Base-by-base conservation (phyloP, 805 yeast genomes). In the Kazachstania bromeliacearum region DNA sequence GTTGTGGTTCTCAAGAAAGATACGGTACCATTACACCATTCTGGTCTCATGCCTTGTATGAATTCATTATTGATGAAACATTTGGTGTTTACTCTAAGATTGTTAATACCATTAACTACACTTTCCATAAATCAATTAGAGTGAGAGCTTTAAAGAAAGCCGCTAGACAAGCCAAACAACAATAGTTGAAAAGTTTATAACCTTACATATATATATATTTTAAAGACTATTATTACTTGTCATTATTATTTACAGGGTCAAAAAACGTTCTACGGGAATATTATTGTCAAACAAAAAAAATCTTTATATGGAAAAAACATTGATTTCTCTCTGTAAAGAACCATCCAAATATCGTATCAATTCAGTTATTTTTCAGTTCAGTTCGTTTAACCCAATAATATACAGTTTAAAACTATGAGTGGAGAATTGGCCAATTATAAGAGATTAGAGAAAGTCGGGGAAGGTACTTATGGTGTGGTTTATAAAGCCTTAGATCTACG, bases 391-490 rank as follows among this genome's bases (percentile, higher is more conserved):
- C n/a, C n/a, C n/a, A n/a, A n/a, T n/a, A n/a, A n/a, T n/a, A n/a
- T n/a, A n/a, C n/a, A n/a, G n/a, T n/a, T n/a, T n/a, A n/a, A n/a
- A n/a, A n/a, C n/a, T 23, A 49, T 51, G 55, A 85, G 85, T 88
- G 88, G 82, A 32, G 97, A 92, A 52, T 68, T 92, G 43, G 77
- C 87, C 25, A 95, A 89, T 60, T 89, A 81, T 62, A 94, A 87
- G 57, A 82, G 94, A 53, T 76, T 89, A 45, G 98, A 92, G 60
- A 92, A 92, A 62, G 85, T 92, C 35, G 98, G 98, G 31, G 98
- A 92, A 65, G 96, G 94, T 70, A 61, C 98, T 1, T 92, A 92
- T 63, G 98, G 98, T 50, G 94, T 96, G n/a, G 98, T 92, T 23
- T 92, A 89, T 66, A 92, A 89, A 53, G 98, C 64, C 83, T 28